Conservation (phyloP, 768 basidiomycete species). For the Pholiota conissans region DNA sequence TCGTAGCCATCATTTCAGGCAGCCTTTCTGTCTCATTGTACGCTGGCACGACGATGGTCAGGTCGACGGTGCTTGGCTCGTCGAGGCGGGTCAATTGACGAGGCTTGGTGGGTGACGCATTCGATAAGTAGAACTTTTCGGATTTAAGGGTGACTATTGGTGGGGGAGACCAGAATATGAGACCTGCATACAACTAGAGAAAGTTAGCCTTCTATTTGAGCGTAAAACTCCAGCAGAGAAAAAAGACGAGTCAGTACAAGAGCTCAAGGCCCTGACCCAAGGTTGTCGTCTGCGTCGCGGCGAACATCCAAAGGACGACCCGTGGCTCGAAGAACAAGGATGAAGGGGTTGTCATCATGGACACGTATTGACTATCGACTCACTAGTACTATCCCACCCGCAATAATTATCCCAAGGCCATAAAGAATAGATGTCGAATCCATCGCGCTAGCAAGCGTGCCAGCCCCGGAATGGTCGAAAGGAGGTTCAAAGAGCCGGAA, state of each 20-base stretch:
- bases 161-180: constrained; percentile 75
- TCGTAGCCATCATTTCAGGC: constrained; percentile 78
- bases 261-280: constrained; percentile 46
- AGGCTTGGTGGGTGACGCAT: constrained; percentile 50
- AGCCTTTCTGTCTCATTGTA: constrained; percentile 89
- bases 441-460: constrained; percentile 15
- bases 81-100: constrained; percentile 55
- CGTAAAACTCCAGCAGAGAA: constrained; percentile 1
- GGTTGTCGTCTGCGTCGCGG: constrained; percentile 63
- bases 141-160: constrained; percentile 61
- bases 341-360: constrained; percentile 69
- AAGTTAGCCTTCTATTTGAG: constrained; percentile 9
- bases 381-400: constrained; percentile 35
- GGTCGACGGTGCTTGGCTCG: constrained; percentile 61
- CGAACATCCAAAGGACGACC: constrained; percentile 53
- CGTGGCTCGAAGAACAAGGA: constrained; percentile 92
- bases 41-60: constrained; percentile 86
- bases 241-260: constrained; percentile 37
- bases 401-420: constrained; percentile 32
- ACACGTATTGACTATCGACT: constrained; percentile 22
- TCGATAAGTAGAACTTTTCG: constrained; percentile 69
- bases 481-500: background rate
- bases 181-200: constrained; percentile 63
- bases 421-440: constrained; percentile 33
- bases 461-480: background rate